These are phyloP conservation scores for Myxozyma vanderwaltii DNA, from an alignment of 805 yeast species.

Conservation along the genomic window DNA sequence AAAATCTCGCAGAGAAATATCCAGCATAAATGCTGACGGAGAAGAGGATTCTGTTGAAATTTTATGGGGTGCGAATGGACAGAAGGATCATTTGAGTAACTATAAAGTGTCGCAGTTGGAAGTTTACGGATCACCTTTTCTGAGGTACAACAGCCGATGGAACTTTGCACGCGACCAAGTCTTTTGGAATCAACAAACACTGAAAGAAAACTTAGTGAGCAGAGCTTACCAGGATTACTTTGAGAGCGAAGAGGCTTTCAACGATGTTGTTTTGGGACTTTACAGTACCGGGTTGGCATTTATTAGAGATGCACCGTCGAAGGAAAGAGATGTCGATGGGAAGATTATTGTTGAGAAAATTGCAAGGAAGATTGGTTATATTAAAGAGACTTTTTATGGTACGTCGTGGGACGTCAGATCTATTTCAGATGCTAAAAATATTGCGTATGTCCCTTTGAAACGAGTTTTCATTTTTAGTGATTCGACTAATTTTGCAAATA, in stretches of 20 bases:
- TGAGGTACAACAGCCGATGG: conserved; percentile 44
- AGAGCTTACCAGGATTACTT: conserved; percentile 49
- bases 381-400: conserved; percentile 73
- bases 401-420: conserved; percentile 66
- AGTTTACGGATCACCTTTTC: conserved; percentile 45
- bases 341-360: conserved; percentile 47
- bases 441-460: conserved; percentile 47
- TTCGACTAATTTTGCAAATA: neutral
- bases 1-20: conserved; percentile 19
- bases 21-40: conserved; percentile 38
- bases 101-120: conserved; percentile 54
- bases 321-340: conserved; percentile 40
- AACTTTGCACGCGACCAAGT: conserved; percentile 43
- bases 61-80: conserved; percentile 48
- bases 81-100: conserved; percentile 48
- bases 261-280: conserved; percentile 49
- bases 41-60: conserved; percentile 26
- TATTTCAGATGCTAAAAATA: conserved; percentile 58
- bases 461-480: neutral
- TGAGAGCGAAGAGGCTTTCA: conserved; percentile 43
- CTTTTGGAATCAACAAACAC: conserved; percentile 37
- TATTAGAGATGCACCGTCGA: conserved; percentile 55
- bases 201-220: conserved; percentile 39
- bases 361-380: conserved; percentile 63
- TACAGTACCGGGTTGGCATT: conserved; percentile 61